Conservation (phyloP, 192 early-diverging fungal species). For the Borealophlyctis nickersoniae region DNA sequence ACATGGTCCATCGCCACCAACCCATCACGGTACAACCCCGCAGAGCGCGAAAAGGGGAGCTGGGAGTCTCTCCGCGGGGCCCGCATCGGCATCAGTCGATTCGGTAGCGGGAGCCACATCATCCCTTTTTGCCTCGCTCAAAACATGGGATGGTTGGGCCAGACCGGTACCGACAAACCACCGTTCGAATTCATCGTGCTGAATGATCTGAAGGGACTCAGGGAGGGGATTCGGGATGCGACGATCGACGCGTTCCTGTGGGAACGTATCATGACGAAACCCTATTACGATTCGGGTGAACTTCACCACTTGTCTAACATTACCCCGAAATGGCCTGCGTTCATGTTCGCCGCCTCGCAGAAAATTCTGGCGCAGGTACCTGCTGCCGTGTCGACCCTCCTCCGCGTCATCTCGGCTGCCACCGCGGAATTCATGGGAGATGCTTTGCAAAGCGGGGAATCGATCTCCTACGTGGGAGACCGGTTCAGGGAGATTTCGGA, state of each 20-base stretch:
- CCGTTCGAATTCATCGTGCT: constrained; percentile 66
- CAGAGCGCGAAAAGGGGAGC: constrained; percentile 9
- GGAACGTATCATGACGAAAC: constrained; percentile 90
- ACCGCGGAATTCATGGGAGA: constrained; percentile 43
- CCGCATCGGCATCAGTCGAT: constrained; percentile 51
- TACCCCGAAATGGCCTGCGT: constrained; percentile 87
- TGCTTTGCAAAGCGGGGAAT: constrained; percentile 35
- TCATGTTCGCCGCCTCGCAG: constrained; percentile 69
- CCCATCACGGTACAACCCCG: constrained; percentile 26
- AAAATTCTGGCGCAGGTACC: constrained; percentile 31
- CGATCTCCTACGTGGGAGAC: constrained; percentile 45
- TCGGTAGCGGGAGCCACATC: constrained; percentile 76
- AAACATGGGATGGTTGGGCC: constrained; percentile 60
- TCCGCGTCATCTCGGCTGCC: constrained; percentile 41
- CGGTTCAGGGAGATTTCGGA: constrained; percentile 47
- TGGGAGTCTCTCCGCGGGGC: constrained; percentile 22
- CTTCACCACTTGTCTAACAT: constrained; percentile 73
- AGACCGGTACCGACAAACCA: constrained; percentile 10
- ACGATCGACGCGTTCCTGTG: constrained; percentile 79
- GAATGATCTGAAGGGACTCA: constrained; percentile 72
- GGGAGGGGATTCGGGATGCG: constrained; percentile 61
- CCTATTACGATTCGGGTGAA: constrained; percentile 67
- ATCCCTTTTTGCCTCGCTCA: constrained; percentile 52
- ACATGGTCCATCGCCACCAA: constrained; percentile 45
- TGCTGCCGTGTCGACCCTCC: constrained; percentile 21